phyloP scores from a whole-genome alignment of 179 eudicot species.

The Silene noctiflora region DNA sequence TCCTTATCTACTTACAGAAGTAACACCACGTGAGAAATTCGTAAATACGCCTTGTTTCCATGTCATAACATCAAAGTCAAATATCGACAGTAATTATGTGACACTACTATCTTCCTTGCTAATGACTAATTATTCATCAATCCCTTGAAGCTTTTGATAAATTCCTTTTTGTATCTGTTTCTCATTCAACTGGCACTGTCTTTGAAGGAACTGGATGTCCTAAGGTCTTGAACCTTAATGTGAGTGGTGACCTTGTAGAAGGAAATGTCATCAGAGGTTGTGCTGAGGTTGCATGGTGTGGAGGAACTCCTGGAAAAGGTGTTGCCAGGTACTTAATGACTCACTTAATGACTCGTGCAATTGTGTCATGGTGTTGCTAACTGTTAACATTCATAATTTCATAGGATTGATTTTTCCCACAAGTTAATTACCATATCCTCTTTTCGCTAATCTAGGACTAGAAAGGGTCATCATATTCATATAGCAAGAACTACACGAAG shows the following conservation, averaged over 20 bases:
- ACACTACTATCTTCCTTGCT: neutral
- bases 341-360: conserved; percentile 6
- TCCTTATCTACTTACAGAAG: neutral
- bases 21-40: neutral
- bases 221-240: conserved; percentile 85
- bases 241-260: conserved; percentile 77
- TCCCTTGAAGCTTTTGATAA: neutral
- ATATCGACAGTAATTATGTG: neutral
- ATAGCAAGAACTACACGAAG: neutral
- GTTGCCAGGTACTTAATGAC: conserved; percentile 61
- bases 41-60: neutral
- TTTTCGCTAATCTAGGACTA: neutral
- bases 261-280: conserved; percentile 73
- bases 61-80: neutral
- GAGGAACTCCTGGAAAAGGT: conserved; percentile 93
- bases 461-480: neutral
- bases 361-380: neutral
- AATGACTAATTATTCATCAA: conserved; percentile 2
- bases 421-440: neutral
- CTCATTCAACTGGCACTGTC: conserved; percentile 21
- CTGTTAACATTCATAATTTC: neutral
- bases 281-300: conserved; percentile 96
- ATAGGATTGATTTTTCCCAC: conserved; percentile 13
- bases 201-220: conserved; percentile 84
- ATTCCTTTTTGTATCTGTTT: conserved; percentile 2